Percentiles rank a stretch among this genome's conserved stretches.
Conservation (phyloP, 2,329 filamentous ascomycete species). For the Ampelomyces quisqualis region DNA sequence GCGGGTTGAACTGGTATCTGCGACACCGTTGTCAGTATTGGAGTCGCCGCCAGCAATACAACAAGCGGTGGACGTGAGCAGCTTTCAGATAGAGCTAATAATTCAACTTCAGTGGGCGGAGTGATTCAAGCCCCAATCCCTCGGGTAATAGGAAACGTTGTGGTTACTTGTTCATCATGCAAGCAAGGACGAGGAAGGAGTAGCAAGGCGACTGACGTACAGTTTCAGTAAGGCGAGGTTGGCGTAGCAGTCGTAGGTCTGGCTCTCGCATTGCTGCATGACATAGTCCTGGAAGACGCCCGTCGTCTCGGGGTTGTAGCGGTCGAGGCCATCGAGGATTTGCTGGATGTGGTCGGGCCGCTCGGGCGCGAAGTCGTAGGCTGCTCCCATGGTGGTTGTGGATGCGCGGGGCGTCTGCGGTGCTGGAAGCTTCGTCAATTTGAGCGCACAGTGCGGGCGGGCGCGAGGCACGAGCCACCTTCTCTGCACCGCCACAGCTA, state of each 20-base stretch:
- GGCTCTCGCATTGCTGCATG: slow-evolving; percentile 88
- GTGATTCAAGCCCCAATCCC: slow-evolving; percentile 59
- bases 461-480: not conserved
- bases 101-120: slow-evolving; percentile 65
- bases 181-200: slow-evolving; percentile 16
- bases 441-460: slow-evolving; percentile 19
- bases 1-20: slow-evolving; percentile 99
- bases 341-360: slow-evolving; percentile 86
- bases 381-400: slow-evolving; percentile 48
- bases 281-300: slow-evolving; percentile 93
- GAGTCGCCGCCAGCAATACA: not conserved
- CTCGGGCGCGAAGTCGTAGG: slow-evolving; percentile 86
- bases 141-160: slow-evolving; percentile 99
- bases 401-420: slow-evolving; percentile 27
- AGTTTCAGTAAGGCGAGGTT: slow-evolving; percentile 95
- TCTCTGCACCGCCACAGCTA: no score
- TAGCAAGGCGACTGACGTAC: slow-evolving; percentile 62
- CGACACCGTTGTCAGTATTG: slow-evolving; percentile 15
- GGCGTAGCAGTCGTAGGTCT: slow-evolving; percentile 93
- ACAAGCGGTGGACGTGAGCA: slow-evolving; percentile 5
- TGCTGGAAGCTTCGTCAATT: slow-evolving; percentile 20
- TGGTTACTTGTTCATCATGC: slow-evolving; percentile 71
- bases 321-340: slow-evolving; percentile 95
- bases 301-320: slow-evolving; percentile 98
- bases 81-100: slow-evolving; percentile 75